Conservation (phyloP, 2,329 filamentous ascomycete genomes). For the Fusarium nelsonii region DNA sequence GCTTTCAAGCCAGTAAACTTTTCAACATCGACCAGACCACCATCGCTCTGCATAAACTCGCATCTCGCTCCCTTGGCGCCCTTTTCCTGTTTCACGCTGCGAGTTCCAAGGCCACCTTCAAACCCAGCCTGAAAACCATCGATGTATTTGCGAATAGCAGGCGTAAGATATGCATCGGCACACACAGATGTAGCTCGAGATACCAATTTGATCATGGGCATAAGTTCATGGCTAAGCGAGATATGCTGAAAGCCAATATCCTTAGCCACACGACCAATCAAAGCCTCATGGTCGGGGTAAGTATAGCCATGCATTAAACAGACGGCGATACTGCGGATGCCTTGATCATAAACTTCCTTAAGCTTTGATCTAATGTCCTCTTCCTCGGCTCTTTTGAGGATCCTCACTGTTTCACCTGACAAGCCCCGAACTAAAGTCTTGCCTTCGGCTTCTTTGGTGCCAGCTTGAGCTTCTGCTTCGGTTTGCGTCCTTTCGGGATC, state of each 20-base stretch:
- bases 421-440: slow-evolving; percentile 75
- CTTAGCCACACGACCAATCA: slow-evolving; percentile 79
- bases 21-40: slow-evolving; percentile 78
- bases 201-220: slow-evolving; percentile 61
- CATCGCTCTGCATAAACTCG: slow-evolving; percentile 95
- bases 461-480: slow-evolving; percentile 66
- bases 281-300: slow-evolving; percentile 85
- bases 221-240: slow-evolving; percentile 63
- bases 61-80: slow-evolving; percentile 80
- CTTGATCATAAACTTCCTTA: slow-evolving; percentile 71
- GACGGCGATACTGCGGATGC: slow-evolving; percentile 85
- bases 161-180: slow-evolving; percentile 60
- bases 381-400: slow-evolving; percentile 70
- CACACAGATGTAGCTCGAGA: slow-evolving; percentile 59
- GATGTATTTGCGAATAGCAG: slow-evolving; percentile 58
- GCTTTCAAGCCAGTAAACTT: slow-evolving; percentile 87
- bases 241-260: slow-evolving; percentile 83
- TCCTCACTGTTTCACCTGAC: slow-evolving; percentile 76
- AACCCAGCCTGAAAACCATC: slow-evolving; percentile 88
- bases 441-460: slow-evolving; percentile 60
- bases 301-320: slow-evolving; percentile 95
- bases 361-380: slow-evolving; percentile 68
- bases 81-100: slow-evolving; percentile 75
- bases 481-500: slow-evolving; percentile 75
- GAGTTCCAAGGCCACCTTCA: slow-evolving; percentile 80